These are phyloP conservation scores for Saturnispora sanitii DNA, from an alignment of 805 yeast genomes.

Conservation along the genomic window DNA sequence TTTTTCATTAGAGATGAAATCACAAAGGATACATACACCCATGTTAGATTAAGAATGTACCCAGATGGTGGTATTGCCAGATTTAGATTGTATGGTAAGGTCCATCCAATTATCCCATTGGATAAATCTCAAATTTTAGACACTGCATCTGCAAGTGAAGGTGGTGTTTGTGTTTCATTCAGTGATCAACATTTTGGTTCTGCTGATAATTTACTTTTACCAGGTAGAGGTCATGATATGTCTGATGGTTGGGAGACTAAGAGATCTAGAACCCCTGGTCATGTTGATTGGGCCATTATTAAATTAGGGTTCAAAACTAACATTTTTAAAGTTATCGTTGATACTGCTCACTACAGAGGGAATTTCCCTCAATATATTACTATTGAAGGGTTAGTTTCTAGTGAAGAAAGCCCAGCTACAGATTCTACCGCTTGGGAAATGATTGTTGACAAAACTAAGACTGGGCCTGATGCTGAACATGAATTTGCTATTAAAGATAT, in stretches of 20 bases:
- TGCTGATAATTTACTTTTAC: slow-evolving; percentile 78
- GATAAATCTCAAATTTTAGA: slow-evolving; percentile 44
- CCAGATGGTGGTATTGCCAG: slow-evolving; percentile 99
- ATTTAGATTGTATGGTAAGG: slow-evolving; percentile 80
- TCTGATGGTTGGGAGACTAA: slow-evolving; percentile 98
- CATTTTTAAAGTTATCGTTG: slow-evolving; percentile 56
- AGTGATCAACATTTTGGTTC: slow-evolving; percentile 94
- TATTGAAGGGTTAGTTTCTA: slow-evolving; percentile 47
- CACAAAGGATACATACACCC: slow-evolving; percentile 62
- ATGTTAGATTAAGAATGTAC: slow-evolving; percentile 79
- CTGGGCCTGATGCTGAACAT: slow-evolving; percentile 82
- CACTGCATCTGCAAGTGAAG: slow-evolving; percentile 72
- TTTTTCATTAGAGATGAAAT: slow-evolving; percentile 56
- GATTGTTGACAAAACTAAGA: slow-evolving; percentile 58
- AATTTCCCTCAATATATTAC: slow-evolving; percentile 80
- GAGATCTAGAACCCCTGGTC: slow-evolving; percentile 75
- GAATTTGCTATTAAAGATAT: slow-evolving; percentile 29
- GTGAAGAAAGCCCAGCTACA: slow-evolving; percentile 29
- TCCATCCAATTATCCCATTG: slow-evolving; percentile 56
- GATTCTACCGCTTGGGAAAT: slow-evolving; percentile 48
- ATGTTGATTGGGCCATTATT: slow-evolving; percentile 85
- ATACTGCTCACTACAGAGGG: slow-evolving; percentile 91
- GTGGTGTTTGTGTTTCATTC: slow-evolving; percentile 76
- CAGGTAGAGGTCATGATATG: slow-evolving; percentile 95
- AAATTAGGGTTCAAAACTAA: slow-evolving; percentile 60